phyloP scores from a whole-genome alignment of 805 yeast species.

The Kuraishia floccosa region DNA sequence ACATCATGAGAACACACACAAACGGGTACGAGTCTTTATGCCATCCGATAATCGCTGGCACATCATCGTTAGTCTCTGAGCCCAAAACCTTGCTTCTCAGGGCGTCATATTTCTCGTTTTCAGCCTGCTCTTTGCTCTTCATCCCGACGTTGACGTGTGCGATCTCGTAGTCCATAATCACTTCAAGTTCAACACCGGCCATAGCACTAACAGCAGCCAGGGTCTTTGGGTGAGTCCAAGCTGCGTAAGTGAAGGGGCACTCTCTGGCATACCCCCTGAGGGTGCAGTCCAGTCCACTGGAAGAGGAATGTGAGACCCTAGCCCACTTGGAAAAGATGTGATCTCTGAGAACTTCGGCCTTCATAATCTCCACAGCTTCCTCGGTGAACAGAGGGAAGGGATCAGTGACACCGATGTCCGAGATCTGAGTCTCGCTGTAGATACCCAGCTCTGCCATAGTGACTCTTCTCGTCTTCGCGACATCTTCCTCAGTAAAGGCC shows the following conservation, averaged over 20 bases:
- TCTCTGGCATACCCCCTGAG: constrained; percentile 38
- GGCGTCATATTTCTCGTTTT: constrained; percentile 14
- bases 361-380: constrained; percentile 49
- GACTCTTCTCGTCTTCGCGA: constrained; percentile 21
- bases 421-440: constrained; percentile 31
- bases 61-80: constrained; percentile 17
- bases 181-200: constrained; percentile 48
- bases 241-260: constrained; percentile 41
- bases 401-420: constrained; percentile 43
- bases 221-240: constrained; percentile 51
- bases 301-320: constrained; percentile 27
- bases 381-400: constrained; percentile 53
- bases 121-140: constrained; percentile 23
- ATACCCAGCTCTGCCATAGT: constrained; percentile 42
- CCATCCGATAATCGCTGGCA: constrained; percentile 53
- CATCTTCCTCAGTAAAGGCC: constrained; percentile 22
- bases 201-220: constrained; percentile 39
- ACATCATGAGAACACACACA: constrained; percentile 53
- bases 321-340: constrained; percentile 34
- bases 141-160: constrained; percentile 41
- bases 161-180: constrained; percentile 46
- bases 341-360: constrained; percentile 37
- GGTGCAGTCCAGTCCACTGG: constrained; percentile 36
- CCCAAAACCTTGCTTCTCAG: constrained; percentile 13
- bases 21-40: constrained; percentile 54